These are phyloP conservation scores for Rhinocladiella mackenziei DNA, from an alignment of 2,329 filamentous ascomycete genomes.

Conservation along the genomic window DNA sequence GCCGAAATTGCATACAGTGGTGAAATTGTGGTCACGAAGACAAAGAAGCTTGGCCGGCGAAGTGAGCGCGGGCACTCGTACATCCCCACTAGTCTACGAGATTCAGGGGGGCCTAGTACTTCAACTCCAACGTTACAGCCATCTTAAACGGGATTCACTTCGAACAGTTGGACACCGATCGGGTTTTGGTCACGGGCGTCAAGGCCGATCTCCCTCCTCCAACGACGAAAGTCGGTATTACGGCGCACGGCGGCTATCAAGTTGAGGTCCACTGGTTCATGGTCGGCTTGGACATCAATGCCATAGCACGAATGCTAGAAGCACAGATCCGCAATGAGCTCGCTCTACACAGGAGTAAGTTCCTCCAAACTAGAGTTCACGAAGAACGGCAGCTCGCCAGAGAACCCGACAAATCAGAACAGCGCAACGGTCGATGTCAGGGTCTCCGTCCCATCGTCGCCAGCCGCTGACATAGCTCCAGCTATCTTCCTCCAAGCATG, in stretches of 20 bases:
- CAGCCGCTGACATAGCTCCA: no score
- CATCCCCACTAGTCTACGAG: constrained; percentile 45
- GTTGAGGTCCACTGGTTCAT: constrained; percentile 41
- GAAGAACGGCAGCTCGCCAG: constrained; percentile 16
- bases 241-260: constrained; percentile 39
- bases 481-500: no score
- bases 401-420: constrained; percentile 35
- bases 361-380: constrained; percentile 22
- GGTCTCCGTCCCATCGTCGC: constrained; percentile 33
- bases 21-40: constrained; percentile 20
- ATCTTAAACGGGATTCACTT: constrained; percentile 40
- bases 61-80: constrained; percentile 20
- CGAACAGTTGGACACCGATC: constrained; percentile 38
- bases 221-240: constrained; percentile 45
- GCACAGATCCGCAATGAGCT: constrained; percentile 37
- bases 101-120: constrained; percentile 47
- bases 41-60: constrained; percentile 17
- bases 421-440: constrained; percentile 35
- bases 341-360: constrained; percentile 19
- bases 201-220: constrained; percentile 41
- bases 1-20: constrained; percentile 26
- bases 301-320: constrained; percentile 38
- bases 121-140: constrained; percentile 48
- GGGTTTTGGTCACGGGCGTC: constrained; percentile 42
- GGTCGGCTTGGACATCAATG: constrained; percentile 38